Base-by-base conservation (phyloP, 176 grass and related monocot species). In the Triticum dicoccoides region DNA sequence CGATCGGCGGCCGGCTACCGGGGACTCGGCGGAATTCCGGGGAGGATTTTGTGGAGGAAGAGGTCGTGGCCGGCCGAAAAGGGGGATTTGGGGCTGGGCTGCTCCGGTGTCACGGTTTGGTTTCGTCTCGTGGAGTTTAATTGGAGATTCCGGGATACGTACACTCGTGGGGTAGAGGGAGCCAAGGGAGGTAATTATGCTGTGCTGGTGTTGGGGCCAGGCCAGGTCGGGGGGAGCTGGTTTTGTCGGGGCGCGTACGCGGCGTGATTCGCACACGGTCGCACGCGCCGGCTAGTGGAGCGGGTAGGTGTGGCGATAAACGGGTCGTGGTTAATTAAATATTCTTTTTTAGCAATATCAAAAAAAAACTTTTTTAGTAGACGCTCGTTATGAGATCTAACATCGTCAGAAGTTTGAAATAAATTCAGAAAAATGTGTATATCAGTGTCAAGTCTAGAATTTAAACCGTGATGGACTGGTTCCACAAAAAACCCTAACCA, bases 141-240 rank as follows among this genome's bases (percentile, higher is more conserved):
- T 69, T 27, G 80, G 80, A 52, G 79, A 83, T 88, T 83, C 80
- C 80, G 71, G 45, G 33, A 83, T 58, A 68, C 79, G 7, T 44
- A 20, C 18, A 59, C 62, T 88, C 71, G 70, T 52, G 20, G 58
- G 81, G 69, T 70, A 39, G 61, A 6, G 51, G 13, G 1, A 42
- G 13, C 13, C 65, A 35, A 44, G 37, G 14, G 68, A 11, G 11
- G 11, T 72, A 86, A 80, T 73, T 64, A 37, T 51, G 54, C 4
- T 61, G 64, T 8, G 73, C 73, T 45, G 35, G 54, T 27, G 32
- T 21, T 37, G 30, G 69, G 82, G 1, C 15, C 4, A 21, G 34
- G 67, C 5, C 79, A 20, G 27, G 15, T 65, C 78, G 4, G 24
- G 68, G 64, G 11, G 25, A 66, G 61, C 61, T 54, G 38, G 47